These are phyloP conservation scores for Geosmithia morbida DNA, from an alignment of 2,329 filamentous ascomycete genomes.

Conservation along the genomic window DNA sequence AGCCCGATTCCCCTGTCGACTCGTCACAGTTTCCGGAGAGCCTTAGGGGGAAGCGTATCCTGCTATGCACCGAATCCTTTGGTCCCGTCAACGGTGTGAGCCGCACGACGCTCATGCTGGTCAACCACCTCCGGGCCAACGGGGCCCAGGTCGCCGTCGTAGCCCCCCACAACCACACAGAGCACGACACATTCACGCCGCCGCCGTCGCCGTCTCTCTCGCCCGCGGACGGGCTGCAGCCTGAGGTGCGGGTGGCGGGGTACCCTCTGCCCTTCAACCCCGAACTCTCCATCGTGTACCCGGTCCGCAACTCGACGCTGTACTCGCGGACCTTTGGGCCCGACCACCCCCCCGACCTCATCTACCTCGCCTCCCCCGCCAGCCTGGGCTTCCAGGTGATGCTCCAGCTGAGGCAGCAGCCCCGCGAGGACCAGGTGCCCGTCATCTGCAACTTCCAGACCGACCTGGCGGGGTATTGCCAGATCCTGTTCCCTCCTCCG, in stretches of 20 bases:
- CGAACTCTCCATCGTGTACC: conserved; percentile 55
- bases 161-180: conserved; percentile 43
- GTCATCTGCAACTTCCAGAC: conserved; percentile 60
- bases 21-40: conserved; percentile 27
- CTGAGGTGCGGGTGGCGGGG: conserved; percentile 45
- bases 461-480: conserved; percentile 53
- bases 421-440: conserved; percentile 35
- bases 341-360: conserved; percentile 40
- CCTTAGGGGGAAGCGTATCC: conserved; percentile 45
- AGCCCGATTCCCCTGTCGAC: conserved; percentile 9
- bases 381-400: conserved; percentile 58
- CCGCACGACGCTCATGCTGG: conserved; percentile 53
- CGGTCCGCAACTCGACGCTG: conserved; percentile 47
- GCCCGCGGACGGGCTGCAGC: conserved; percentile 14
- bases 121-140: conserved; percentile 50
- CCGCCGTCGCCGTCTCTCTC: conserved; percentile 17
- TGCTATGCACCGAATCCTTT: conserved; percentile 58
- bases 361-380: conserved; percentile 57
- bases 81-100: conserved; percentile 63
- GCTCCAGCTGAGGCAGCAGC: conserved; percentile 50
- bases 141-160: conserved; percentile 53
- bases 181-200: conserved; percentile 38
- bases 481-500: conserved; percentile 51
- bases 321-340: conserved; percentile 44
- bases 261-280: conserved; percentile 59